Percentiles rank a stretch among this genome's conserved stretches.
Conservation (phyloP, 805 yeast genomes). For the Candida morakotiae region DNA sequence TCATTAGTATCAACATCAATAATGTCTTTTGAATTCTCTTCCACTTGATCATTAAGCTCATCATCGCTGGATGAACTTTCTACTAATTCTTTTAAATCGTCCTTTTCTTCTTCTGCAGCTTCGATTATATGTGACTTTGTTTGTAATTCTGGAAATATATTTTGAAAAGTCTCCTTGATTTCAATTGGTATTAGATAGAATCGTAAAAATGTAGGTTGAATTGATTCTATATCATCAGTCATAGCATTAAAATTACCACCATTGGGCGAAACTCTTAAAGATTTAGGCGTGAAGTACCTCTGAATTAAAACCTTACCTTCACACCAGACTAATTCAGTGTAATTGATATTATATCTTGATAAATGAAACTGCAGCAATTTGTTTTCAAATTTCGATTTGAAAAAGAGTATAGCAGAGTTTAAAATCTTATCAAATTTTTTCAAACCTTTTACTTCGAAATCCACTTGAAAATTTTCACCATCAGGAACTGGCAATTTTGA, state of each 20-base stretch:
- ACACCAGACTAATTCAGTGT: constrained; percentile 31
- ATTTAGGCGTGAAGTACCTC: constrained; percentile 36
- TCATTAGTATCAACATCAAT: constrained; percentile 6
- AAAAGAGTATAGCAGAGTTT: constrained; percentile 14
- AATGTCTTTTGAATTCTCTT: not conserved
- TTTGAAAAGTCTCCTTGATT: constrained; percentile 15
- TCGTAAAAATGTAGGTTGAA: constrained; percentile 15
- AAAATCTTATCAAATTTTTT: constrained; percentile 21
- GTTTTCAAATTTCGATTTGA: constrained; percentile 6
- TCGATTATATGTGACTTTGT: constrained; percentile 6
- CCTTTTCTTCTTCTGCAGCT: constrained; percentile 6
- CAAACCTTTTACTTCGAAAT: constrained; percentile 25
- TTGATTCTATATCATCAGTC: constrained; percentile 8
- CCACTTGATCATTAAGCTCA: constrained; percentile 10
- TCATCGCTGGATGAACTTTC: constrained; percentile 7
- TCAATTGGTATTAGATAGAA: constrained; percentile 20
- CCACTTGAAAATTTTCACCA: constrained; percentile 9
- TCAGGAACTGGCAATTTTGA: constrained; percentile 22
- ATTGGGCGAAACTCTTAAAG: constrained; percentile 32
- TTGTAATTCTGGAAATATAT: constrained; percentile 29
- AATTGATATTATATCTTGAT: constrained; percentile 9
- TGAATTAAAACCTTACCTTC: constrained; percentile 36
- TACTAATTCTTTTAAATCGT: constrained; percentile 7
- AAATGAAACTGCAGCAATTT: constrained; percentile 2
- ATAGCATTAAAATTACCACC: constrained; percentile 4